A percentile compares a stretch with the other conserved stretches of the same genome.
phyloP scores from a whole-genome alignment of 257 asterid genomes.

The Nicotiana noctiflora region DNA sequence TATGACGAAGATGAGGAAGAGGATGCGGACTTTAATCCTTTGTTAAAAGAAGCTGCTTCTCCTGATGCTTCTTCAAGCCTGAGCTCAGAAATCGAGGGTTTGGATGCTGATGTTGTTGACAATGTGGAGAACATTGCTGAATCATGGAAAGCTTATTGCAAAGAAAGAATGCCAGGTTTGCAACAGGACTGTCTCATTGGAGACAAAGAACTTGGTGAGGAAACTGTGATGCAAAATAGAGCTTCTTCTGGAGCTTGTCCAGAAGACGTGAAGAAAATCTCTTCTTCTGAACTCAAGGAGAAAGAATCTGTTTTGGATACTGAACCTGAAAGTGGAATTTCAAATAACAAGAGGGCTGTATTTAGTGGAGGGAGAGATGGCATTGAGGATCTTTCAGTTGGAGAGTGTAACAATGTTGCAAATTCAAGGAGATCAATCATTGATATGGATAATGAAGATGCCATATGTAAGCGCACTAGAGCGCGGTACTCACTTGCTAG shows the following conservation, averaged over 20 bases:
- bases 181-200: constrained; percentile 30
- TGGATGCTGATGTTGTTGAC: constrained; percentile 62
- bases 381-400: constrained; percentile 13
- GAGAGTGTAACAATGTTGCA: constrained; percentile 21
- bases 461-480: constrained; percentile 91
- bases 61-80: constrained; percentile 82
- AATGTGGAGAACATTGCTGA: constrained; percentile 33
- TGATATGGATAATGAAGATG: constrained; percentile 60
- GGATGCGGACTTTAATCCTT: constrained; percentile 86
- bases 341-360: constrained; percentile 30
- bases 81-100: constrained; percentile 82
- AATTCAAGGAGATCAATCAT: constrained; percentile 27
- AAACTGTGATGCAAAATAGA: constrained; percentile 36
- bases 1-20: constrained; percentile 66
- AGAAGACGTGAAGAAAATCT: constrained; percentile 11
- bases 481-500: constrained; percentile 95
- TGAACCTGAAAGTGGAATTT: constrained; percentile 32
- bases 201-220: constrained; percentile 50
- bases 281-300: constrained; percentile 12
- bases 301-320: constrained; percentile 21
- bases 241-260: constrained; percentile 29
- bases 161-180: constrained; percentile 15
- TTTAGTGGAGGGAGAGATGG: constrained; percentile 21
- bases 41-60: constrained; percentile 52
- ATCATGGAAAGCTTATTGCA: constrained; percentile 16